Conservation (phyloP, 352 stramenopile genomes). For the Pythium volutum region DNA sequence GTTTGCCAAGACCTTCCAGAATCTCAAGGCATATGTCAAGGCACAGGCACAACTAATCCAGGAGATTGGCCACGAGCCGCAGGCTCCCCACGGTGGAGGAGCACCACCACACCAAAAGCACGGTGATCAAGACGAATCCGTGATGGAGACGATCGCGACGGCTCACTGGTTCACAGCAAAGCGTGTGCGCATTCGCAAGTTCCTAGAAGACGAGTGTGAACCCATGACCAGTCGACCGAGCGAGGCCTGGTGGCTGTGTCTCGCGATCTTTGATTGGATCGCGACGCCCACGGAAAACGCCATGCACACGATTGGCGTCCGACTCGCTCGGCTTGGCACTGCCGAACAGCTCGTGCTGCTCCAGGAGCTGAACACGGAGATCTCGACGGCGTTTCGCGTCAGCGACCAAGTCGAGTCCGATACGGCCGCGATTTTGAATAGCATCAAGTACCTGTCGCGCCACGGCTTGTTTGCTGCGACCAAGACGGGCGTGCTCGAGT, state of each 20-base stretch:
- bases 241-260: conserved; percentile 58
- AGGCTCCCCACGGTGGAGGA: neutral
- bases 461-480: neutral
- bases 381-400: conserved; percentile 31
- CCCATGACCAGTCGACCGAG: conserved; percentile 22
- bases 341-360: conserved; percentile 24
- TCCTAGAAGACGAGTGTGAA: conserved; percentile 32
- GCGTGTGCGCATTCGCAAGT: conserved; percentile 44
- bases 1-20: conserved; percentile 8
- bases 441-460: neutral
- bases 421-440: neutral
- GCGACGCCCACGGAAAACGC: conserved; percentile 34
- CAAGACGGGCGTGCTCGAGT: conserved; percentile 32
- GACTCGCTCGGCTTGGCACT: conserved; percentile 13
- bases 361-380: conserved; percentile 25
- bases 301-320: conserved; percentile 32
- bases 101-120: neutral
- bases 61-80: conserved; percentile 25
- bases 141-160: neutral
- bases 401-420: conserved; percentile 14
- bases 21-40: conserved; percentile 15
- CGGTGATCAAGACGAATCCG: conserved; percentile 9
- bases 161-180: conserved; percentile 47
- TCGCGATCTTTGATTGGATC: conserved; percentile 52
- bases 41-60: conserved; percentile 17